phyloP scores from a whole-genome alignment of 2,329 filamentous ascomycete species.

The Corinectria fuckeliana region DNA sequence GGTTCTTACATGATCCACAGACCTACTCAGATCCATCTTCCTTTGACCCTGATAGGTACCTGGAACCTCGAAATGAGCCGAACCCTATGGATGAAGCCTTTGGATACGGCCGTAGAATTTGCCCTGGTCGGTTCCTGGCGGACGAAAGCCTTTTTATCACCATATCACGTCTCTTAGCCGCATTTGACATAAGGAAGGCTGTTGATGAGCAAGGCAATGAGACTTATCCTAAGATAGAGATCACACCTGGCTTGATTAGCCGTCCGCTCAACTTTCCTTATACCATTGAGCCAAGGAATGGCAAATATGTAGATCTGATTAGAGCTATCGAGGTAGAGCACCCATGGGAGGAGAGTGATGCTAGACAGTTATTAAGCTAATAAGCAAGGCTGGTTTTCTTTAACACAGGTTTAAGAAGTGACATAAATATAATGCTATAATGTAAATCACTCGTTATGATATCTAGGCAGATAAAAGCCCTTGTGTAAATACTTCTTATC shows the following conservation, averaged over 20 bases:
- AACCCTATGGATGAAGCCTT: constrained; percentile 41
- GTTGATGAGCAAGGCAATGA: not conserved
- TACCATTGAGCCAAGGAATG: no score
- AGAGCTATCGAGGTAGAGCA: no score
- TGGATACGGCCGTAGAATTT: constrained; percentile 45
- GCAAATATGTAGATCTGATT: no score
- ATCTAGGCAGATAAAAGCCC: no score
- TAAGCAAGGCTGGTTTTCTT: no score
- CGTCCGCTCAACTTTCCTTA: no score
- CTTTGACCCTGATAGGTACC: constrained; percentile 26
- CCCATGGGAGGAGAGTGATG: no score
- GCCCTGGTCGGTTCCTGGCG: constrained; percentile 41
- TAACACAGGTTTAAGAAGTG: no score
- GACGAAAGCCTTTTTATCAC: constrained; percentile 40
- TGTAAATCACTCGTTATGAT: no score
- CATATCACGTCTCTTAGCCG: constrained; percentile 51
- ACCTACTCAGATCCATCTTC: constrained; percentile 19
- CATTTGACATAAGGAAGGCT: constrained; percentile 47
- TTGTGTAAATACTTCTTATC: no score
- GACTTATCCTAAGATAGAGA: not conserved
- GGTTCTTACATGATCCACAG: constrained; percentile 24
- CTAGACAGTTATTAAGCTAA: no score
- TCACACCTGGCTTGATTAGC: constrained; percentile 25
- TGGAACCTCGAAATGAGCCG: constrained; percentile 26
- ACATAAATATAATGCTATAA: no score